These are phyloP conservation scores for Balakata baccata DNA, from an alignment of 345 rosid species.

Conservation along the genomic window DNA sequence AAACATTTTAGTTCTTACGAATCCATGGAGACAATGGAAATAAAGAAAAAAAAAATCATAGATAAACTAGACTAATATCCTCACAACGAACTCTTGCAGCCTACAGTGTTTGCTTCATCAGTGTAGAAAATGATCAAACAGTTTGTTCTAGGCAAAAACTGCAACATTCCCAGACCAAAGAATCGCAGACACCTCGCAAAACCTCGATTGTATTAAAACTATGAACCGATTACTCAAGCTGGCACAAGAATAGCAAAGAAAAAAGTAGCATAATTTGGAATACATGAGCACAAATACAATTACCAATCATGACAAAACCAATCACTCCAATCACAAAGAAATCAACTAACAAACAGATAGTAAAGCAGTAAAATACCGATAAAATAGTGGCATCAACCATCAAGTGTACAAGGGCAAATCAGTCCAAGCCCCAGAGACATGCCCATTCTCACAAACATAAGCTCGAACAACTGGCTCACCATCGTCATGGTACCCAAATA, in stretches of 20 bases:
- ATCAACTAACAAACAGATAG: not conserved
- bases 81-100: too few relatives aligned
- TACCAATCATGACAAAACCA: not conserved
- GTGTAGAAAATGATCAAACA: not conserved
- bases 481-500: slow-evolving; percentile 77
- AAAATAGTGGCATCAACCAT: not conserved
- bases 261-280: too few relatives aligned
- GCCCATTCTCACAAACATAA: slow-evolving; percentile 94
- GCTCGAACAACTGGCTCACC: slow-evolving; percentile 97
- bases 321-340: too few relatives aligned
- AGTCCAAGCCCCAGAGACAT: slow-evolving; percentile 97
- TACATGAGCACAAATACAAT: not conserved
- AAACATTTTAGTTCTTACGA: not conserved
- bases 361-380: slow-evolving; percentile 1
- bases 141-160: too few relatives aligned
- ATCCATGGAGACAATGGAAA: not conserved
- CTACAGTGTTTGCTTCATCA: too few relatives aligned
- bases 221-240: not conserved
- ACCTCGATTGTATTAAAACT: not conserved
- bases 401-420: slow-evolving; percentile 59
- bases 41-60: not conserved
- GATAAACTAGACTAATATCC: not conserved
- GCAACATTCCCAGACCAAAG: too few relatives aligned
- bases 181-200: not conserved
- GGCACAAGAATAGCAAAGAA: not conserved